Evolutionary conservation across 2,329 filamentous ascomycete genomes (phyloP).

Genomic region (Penicillium sp.): DNA sequence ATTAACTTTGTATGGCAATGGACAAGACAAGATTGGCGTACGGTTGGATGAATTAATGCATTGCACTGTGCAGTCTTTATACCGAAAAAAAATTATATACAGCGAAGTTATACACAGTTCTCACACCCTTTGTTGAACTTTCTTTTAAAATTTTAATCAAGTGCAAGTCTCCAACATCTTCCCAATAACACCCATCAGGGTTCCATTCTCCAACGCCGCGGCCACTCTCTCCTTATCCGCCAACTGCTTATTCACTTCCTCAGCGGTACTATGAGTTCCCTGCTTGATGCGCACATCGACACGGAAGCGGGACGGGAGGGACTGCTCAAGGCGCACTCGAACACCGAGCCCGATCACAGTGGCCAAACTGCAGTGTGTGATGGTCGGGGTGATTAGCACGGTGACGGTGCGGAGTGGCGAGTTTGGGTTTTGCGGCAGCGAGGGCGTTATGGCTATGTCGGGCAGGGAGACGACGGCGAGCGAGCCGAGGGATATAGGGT

Average conservation of each 20-base stretch:
- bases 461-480: slow-evolving; percentile 93
- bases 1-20: neutral
- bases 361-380: slow-evolving; percentile 93
- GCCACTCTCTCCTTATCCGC: slow-evolving; percentile 95
- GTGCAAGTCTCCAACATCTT: slow-evolving; percentile 87
- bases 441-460: slow-evolving; percentile 75
- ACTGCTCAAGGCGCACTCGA: slow-evolving; percentile 83
- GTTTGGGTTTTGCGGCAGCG: slow-evolving; percentile 54
- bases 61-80: neutral
- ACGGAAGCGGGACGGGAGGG: slow-evolving; percentile 84
- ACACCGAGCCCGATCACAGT: slow-evolving; percentile 95
- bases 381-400: slow-evolving; percentile 90
- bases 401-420: slow-evolving; percentile 69
- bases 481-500: slow-evolving; percentile 88
- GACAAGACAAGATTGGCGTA: slow-evolving; percentile 1
- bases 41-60: neutral
- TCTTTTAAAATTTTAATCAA: neutral
- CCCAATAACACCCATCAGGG: slow-evolving; percentile 77
- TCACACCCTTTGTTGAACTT: neutral
- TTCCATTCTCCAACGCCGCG: slow-evolving; percentile 89
- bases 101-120: neutral
- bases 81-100: neutral
- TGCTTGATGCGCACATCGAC: slow-evolving; percentile 93
- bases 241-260: slow-evolving; percentile 95
- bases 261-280: slow-evolving; percentile 89